Percentiles rank a stretch among this genome's conserved stretches.
Evolutionary conservation across 2,329 filamentous ascomycete species (phyloP).

Genomic region (Epichloe coenophiala): DNA sequence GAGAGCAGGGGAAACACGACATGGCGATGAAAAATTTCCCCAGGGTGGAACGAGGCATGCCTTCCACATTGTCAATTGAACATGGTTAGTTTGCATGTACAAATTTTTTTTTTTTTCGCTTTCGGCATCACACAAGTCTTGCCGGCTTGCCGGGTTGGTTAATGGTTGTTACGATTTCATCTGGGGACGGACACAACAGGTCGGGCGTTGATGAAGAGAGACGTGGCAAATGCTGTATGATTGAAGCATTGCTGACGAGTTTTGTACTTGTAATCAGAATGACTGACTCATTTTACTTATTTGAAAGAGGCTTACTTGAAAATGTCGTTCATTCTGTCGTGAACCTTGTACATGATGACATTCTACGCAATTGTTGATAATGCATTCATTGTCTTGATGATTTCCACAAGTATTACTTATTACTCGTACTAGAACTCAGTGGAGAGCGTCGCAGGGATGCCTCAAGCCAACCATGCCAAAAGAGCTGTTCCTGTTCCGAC

Average conservation of each 20-base stretch:
- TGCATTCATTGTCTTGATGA: no score
- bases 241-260: not conserved
- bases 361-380: no score
- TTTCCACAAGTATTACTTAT: no score
- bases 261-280: conserved; percentile 1
- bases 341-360: not conserved
- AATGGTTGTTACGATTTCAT: not conserved
- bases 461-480: no score
- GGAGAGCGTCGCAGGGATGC: no score
- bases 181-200: not conserved
- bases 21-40: conserved; percentile 16
- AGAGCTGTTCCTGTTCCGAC: no score
- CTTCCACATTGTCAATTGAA: not conserved
- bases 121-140: not conserved
- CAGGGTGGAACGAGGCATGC: not conserved
- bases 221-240: not conserved
- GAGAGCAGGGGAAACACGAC: conserved; percentile 16
- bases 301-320: not conserved
- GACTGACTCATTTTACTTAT: not conserved
- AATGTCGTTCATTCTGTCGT: not conserved
- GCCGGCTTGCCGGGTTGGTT: not conserved
- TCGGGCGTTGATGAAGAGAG: not conserved
- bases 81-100: not conserved
- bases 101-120: not conserved
- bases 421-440: no score